phyloP scores from a whole-genome alignment of 2,329 filamentous ascomycete genomes.

The Hortaea sp. region DNA sequence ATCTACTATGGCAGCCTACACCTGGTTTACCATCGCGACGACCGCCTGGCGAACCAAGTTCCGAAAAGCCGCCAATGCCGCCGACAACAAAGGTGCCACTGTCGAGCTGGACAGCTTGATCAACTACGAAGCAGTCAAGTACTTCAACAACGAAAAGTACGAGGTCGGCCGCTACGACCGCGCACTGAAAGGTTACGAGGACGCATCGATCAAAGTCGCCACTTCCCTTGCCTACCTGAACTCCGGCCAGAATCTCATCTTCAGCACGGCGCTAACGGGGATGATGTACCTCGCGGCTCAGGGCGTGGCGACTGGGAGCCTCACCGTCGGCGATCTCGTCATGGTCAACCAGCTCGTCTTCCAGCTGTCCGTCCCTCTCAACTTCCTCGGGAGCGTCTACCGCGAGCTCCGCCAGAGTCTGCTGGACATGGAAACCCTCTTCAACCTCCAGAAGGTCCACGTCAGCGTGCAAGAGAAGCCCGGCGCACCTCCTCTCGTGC shows the following conservation, averaged over 20 bases:
- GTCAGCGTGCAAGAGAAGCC: conserved; percentile 71
- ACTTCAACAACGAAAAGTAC: conserved; percentile 98
- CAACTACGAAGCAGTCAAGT: conserved; percentile 98
- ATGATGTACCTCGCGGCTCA: conserved; percentile 98
- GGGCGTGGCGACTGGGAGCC: conserved; percentile 67
- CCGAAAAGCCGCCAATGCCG: conserved; percentile 85
- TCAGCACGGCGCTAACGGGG: conserved; percentile 80
- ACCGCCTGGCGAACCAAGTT: conserved; percentile 98
- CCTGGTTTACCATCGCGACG: conserved; percentile 92
- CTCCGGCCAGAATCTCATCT: conserved; percentile 92
- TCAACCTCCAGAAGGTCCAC: conserved; percentile 95
- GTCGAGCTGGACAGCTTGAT: conserved; percentile 94
- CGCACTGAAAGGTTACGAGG: conserved; percentile 77
- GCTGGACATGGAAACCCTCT: conserved; percentile 96
- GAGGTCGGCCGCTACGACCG: conserved; percentile 86
- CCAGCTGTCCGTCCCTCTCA: conserved; percentile 90
- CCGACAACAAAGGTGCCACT: conserved; percentile 89
- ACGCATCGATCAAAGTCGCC: conserved; percentile 90
- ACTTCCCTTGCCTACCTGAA: conserved; percentile 91
- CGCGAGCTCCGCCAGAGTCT: conserved; percentile 89
- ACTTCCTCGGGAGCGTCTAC: conserved; percentile 97
- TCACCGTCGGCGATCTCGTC: conserved; percentile 92
- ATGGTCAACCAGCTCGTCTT: conserved; percentile 99
- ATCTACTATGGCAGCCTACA: conserved; percentile 84
- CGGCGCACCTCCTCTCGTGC: conserved; percentile 59